phyloP scores from a whole-genome alignment of 768 basidiomycete species.

The Phanerochaete sordida region DNA sequence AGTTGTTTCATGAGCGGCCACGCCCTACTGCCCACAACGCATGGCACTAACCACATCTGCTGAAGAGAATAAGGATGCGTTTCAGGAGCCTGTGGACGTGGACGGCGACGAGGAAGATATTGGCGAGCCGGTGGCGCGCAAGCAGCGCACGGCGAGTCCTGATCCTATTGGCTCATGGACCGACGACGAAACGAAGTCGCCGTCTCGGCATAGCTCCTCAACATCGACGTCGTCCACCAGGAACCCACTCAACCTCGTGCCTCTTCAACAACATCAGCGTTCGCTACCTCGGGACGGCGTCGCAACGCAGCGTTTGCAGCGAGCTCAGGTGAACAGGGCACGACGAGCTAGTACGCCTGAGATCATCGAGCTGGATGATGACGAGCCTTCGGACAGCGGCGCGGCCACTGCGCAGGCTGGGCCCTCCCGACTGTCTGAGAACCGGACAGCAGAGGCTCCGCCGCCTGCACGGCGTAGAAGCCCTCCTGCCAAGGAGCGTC shows the following conservation, averaged over 20 bases:
- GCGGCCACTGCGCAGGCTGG: not conserved
- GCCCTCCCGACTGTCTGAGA: not conserved
- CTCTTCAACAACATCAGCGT: not conserved
- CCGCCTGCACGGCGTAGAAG: not conserved
- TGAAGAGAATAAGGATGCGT: not conserved
- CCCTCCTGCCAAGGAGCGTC: not conserved
- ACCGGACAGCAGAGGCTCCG: not conserved
- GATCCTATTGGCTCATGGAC: not conserved
- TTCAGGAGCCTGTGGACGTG: not conserved
- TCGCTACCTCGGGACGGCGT: not conserved
- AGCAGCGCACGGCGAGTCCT: not conserved
- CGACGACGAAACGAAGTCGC: not conserved
- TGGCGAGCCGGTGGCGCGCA: not conserved
- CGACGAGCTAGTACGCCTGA: not conserved
- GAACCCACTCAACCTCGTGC: not conserved
- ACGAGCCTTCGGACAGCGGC: not conserved
- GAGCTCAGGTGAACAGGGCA: not conserved
- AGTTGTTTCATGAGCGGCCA: too few species aligned
- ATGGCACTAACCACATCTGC: not conserved
- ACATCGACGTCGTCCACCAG: not conserved
- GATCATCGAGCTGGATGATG: not conserved
- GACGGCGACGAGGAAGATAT: not conserved
- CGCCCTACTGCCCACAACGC: too few species aligned
- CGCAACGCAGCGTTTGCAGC: not conserved
- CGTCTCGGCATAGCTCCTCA: not conserved